Evolutionary conservation across 176 grass and related monocot genomes (phyloP), one percentile per base, ranked within the genome.

Genomic region (Puccinellia tenuiflora): DNA sequence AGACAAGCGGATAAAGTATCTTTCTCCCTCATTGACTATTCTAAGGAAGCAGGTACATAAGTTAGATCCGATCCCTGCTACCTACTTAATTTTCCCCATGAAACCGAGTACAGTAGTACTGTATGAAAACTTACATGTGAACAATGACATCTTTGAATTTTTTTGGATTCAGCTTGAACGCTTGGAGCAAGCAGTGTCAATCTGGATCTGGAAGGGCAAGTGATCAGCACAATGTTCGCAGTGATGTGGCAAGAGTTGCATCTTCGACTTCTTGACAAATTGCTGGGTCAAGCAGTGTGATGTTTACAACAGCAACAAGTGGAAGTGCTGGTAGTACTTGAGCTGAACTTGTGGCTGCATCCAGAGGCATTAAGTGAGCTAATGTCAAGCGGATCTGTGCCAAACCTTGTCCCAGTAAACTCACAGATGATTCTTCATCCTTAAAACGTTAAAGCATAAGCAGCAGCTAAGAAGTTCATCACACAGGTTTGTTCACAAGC

Each of bases 11-110:
- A 89, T 90, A 76, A 88, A 98, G 60, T 83, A 76, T 69, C 86
- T 98, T 26, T 77, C 55, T 86, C 85, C 86, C 63, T 86, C 94
- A 46, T 84, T 91, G 42, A 67, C 75, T 92, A 92, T 94, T 22
- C 92, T 97, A 25, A 92, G 92, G 77, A 92, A 94, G 80, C 92
- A 97, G 92, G 92, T 97, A 94, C 71, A 51, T 80, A 61, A 37
- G 30, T 46, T 61, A 1, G 31, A 61, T 21, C 39, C 26, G 26
- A 62, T 75, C 61, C 20, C 34, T 65, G 59, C 29, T 80, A 74
- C 7, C 60, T 51, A 7, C 3, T 62, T 77, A 43, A 52, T 25
- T 82, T 54, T 61, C 26, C 56, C 59, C 59, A 62, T 62, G 59
- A 62, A 62, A 62, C 13, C 2, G 26, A 62, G 25, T 30, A 6